Conservation (phyloP, 768 basidiomycete genomes). For the Suillus weaverae region DNA sequence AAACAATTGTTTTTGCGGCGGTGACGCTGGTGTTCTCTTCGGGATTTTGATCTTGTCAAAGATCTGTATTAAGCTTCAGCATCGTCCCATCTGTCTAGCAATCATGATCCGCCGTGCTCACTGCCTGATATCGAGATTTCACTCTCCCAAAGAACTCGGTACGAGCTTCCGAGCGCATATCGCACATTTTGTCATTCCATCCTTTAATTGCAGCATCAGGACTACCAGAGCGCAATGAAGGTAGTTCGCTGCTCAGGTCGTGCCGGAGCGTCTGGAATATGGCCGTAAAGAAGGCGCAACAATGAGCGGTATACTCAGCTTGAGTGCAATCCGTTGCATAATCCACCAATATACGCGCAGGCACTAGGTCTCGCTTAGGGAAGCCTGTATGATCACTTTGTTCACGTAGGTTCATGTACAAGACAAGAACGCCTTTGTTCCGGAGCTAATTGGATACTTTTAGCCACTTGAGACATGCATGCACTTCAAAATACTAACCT, state of each 20-base stretch:
- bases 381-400: conserved; percentile 9
- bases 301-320: conserved; percentile 5
- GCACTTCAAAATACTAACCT: background rate
- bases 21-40: no score
- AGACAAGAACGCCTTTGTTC: conserved; percentile 14
- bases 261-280: conserved; percentile 8
- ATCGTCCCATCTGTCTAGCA: background rate
- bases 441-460: conserved; percentile 6
- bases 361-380: conserved; percentile 15
- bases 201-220: background rate
- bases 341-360: conserved; percentile 14
- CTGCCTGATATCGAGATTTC: background rate
- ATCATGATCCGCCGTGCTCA: background rate
- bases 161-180: background rate
- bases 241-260: background rate
- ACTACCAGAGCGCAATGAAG: no score
- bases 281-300: conserved; percentile 17
- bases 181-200: conserved; percentile 1
- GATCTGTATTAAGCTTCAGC: background rate
- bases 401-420: conserved; percentile 18
- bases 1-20: no score
- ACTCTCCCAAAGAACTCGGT: conserved; percentile 1
- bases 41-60: background rate
- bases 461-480: background rate
- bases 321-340: background rate